phyloP scores from a whole-genome alignment of 176 grass and related monocot genomes.

The Olyra latifolia region DNA sequence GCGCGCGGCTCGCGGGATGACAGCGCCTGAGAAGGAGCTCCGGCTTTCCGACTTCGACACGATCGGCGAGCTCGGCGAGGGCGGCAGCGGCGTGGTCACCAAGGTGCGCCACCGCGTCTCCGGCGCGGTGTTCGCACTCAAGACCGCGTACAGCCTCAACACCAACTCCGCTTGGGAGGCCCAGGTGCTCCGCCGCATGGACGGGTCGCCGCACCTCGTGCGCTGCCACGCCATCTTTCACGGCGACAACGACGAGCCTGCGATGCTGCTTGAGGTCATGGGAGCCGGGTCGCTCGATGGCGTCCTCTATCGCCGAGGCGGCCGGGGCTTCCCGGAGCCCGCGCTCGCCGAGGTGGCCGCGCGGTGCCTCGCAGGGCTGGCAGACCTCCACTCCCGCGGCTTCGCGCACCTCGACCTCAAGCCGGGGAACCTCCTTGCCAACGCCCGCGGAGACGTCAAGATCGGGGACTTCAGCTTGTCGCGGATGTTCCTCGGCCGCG shows the following conservation, averaged over 20 bases:
- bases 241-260: background rate
- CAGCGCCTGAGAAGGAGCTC: background rate
- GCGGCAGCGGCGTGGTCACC: constrained; percentile 32
- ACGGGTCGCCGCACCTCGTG: constrained; percentile 27
- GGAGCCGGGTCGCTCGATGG: constrained; percentile 19
- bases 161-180: background rate
- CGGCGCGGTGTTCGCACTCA: constrained; percentile 24
- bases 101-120: constrained; percentile 44
- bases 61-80: constrained; percentile 28
- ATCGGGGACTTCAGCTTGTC: constrained; percentile 27
- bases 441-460: constrained; percentile 30
- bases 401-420: too few species aligned
- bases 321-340: constrained; percentile 1
- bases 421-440: too few species aligned
- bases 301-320: background rate
- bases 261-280: constrained; percentile 33
- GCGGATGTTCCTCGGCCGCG: background rate
- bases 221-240: constrained; percentile 38
- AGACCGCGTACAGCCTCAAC: background rate
- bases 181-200: constrained; percentile 20
- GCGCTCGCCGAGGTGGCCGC: too few species aligned
- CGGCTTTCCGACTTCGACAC: constrained; percentile 12
- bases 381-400: too few species aligned
- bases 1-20: background rate
- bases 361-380: too few species aligned